phyloP scores from a whole-genome alignment of 2,329 filamentous ascomycete species.

The Fusarium veterinarium region DNA sequence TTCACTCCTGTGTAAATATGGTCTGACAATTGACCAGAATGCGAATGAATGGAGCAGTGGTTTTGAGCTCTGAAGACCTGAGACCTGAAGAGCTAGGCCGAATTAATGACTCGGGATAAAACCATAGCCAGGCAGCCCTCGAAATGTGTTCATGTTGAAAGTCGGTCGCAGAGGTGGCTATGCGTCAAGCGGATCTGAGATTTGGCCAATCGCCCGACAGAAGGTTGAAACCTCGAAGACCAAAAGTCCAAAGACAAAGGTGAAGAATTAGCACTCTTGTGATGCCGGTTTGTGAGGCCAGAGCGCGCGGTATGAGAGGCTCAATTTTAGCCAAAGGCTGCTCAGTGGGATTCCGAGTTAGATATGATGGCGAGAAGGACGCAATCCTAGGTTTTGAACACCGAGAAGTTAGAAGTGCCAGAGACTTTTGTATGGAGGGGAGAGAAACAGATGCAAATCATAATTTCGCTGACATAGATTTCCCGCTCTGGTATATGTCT shows the following conservation, averaged over 20 bases:
- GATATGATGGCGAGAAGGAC: accelerated
- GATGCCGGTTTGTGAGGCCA: accelerated
- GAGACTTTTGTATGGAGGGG: too few relatives aligned
- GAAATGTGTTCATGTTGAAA: background rate
- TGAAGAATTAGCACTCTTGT: accelerated
- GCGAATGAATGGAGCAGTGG: accelerated
- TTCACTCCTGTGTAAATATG: background rate
- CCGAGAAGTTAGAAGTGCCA: too few relatives aligned
- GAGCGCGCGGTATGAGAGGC: background rate
- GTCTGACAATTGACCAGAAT: background rate
- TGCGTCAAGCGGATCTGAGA: background rate
- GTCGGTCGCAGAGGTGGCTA: background rate
- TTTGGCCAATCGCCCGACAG: background rate
- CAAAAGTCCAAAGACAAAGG: too few relatives aligned
- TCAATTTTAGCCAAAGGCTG: background rate
- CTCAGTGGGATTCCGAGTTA: background rate
- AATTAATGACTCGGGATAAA: too few relatives aligned
- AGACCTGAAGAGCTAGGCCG: too few relatives aligned
- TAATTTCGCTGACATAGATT: too few relatives aligned
- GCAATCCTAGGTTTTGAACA: too few relatives aligned
- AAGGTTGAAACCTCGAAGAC: background rate
- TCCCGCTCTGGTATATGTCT: too few relatives aligned
- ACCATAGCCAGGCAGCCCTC: background rate
- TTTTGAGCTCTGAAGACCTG: background rate
- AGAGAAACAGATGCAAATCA: too few relatives aligned